Conservation (phyloP, 1,284 basidiomycete species). For the Meripilus lineatus region DNA sequence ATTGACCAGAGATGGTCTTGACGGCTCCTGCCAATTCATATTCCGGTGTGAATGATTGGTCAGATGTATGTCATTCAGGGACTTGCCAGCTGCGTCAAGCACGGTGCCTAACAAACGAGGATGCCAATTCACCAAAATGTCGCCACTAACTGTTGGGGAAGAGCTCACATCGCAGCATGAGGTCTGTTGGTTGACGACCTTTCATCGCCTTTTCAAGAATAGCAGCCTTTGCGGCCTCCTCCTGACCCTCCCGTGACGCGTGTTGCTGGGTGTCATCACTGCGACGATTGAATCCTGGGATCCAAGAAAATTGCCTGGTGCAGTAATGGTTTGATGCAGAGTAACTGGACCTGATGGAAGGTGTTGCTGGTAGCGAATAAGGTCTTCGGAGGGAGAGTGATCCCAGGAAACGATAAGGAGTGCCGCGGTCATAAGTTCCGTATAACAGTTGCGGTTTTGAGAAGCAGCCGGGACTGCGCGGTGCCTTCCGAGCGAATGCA, state of each 20-base stretch:
- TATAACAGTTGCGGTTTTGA: too few species aligned
- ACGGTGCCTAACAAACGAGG: conserved; percentile 76
- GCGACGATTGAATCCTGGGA: conserved; percentile 21
- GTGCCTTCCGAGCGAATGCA: too few species aligned
- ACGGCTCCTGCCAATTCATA: conserved; percentile 63
- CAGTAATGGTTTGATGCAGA: too few species aligned
- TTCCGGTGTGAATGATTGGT: not conserved
- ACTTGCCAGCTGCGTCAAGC: conserved; percentile 73
- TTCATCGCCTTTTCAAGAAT: conserved; percentile 80
- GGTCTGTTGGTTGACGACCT: conserved; percentile 72
- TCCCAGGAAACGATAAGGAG: too few species aligned
- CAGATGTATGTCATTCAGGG: not conserved
- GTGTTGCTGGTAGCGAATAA: too few species aligned
- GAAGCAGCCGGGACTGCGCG: too few species aligned
- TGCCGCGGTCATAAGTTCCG: too few species aligned
- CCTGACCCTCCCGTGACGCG: conserved; percentile 44
- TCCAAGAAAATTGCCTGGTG: conserved; percentile 22
- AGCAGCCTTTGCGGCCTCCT: conserved; percentile 64
- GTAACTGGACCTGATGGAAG: too few species aligned
- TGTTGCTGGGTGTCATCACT: conserved; percentile 19
- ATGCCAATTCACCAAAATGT: too few species aligned
- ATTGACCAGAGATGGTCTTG: conserved; percentile 86
- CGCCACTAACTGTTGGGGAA: not conserved
- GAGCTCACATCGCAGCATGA: conserved; percentile 76
- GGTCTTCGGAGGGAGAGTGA: too few species aligned